Evolutionary conservation across 1,139 yeast genomes (phyloP).

Genomic region (Candida anutae): DNA sequence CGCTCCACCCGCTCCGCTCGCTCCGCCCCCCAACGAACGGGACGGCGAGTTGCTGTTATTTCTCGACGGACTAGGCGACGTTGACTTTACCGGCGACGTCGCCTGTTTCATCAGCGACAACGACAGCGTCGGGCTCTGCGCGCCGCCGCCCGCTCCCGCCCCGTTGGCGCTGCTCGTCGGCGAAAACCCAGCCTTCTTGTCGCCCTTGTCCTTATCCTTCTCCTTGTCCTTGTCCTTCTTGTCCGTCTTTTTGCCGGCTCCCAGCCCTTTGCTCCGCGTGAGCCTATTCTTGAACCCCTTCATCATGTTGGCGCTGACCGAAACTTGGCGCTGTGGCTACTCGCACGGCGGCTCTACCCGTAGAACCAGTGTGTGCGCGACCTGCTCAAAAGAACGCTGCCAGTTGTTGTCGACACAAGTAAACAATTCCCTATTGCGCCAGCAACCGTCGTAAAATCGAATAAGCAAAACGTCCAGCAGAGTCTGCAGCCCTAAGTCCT

Average conservation of each 20-base stretch:
- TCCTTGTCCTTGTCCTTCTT: constrained; percentile 15
- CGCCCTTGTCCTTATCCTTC: constrained; percentile 13
- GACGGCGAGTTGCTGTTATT: constrained; percentile 21
- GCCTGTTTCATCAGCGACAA: no score
- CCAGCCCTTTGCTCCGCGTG: constrained; percentile 36
- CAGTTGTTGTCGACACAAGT: no score
- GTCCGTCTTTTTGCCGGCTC: constrained; percentile 29
- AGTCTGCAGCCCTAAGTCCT: no score
- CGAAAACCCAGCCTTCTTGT: constrained; percentile 4
- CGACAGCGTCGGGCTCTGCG: constrained; percentile 4
- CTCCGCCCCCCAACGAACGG: constrained; percentile 2
- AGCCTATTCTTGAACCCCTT: constrained; percentile 45
- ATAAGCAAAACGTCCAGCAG: no score
- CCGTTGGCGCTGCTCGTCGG: constrained; percentile 8
- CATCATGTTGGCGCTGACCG: constrained; percentile 40
- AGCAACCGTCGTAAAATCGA: no score
- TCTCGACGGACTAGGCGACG: constrained; percentile 29
- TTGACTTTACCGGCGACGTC: constrained; percentile 20
- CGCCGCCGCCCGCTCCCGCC: constrained; percentile 5
- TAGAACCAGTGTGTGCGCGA: no score
- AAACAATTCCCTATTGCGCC: no score
- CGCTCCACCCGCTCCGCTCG: no score
- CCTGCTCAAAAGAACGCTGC: no score
- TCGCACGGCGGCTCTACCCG: no score
- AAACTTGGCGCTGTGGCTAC: no score